Evolutionary conservation across 176 grass and related monocot species (phyloP), one percentile per base, ranked within the genome.

Genomic region (Pontederia crassipes): DNA sequence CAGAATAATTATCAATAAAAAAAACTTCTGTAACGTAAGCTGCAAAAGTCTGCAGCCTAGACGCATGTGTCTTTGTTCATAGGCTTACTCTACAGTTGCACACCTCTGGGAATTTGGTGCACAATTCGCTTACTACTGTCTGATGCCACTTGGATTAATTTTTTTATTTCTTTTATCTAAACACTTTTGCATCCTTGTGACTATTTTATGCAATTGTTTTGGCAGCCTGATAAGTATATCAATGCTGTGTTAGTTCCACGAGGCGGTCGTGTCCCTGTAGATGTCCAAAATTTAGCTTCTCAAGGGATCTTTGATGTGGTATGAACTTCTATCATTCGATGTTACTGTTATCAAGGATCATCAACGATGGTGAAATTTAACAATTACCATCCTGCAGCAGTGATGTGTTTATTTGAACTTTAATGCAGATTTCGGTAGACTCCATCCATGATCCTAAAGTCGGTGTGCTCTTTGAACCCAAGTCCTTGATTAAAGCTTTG

Each of bases 171-270:
- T 40, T 54, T 54, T 54, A 7, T 54, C 14, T 15, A 11, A 54
- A 54, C 12, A 54, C 20, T 54, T 54, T 35, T 35, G 27, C 15
- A 7, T 60, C 13, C 32, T 40, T 24, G 8, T 13, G 14, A 8
- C 32, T 32, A 60, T 47, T 9, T 18, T n/a, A n/a, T 63, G 26
- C 66, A 20, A 14, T 27, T 1, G 27, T 58, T 28, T 11, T 79
- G 59, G 49, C 80, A 95, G 91, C 72, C 91, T 15, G 82, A 53
- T 28, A 72, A 95, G 48, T 95, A 95, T 50, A 80, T 95, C 63
- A 95, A 95, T 80, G 75, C 83, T 57, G 72, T 95, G 74, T 80
- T 95, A 77, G 83, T 95, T 77, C 91, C 91, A 9, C 58, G 65
- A 87, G 83, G 77, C 60, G 80, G 91, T 52, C 83, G 80, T 77